Conservation (phyloP, 2,329 filamentous ascomycete genomes). For the Colletotrichum falcatum region DNA sequence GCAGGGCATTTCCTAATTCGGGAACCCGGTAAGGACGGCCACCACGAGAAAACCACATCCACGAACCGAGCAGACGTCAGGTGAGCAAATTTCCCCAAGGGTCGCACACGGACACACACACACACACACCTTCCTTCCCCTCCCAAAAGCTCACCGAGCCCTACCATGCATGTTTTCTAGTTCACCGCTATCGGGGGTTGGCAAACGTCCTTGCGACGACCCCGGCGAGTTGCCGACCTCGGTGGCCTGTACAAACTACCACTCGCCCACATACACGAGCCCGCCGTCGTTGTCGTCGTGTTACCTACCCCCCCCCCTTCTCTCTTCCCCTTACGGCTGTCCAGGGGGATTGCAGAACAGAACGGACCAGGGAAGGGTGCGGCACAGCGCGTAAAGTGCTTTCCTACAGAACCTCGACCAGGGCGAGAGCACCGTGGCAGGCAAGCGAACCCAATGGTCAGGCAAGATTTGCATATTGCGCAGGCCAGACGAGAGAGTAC, state of each 20-base stretch:
- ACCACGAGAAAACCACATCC: background rate
- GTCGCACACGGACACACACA: background rate
- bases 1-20: conserved; percentile 17
- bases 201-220: background rate
- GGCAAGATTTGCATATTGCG: background rate
- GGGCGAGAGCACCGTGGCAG: no score
- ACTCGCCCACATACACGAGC: background rate
- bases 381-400: background rate
- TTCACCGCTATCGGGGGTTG: conserved; percentile 22
- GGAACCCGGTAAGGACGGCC: conserved; percentile 16
- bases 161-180: background rate
- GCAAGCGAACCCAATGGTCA: background rate
- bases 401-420: background rate
- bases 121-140: background rate
- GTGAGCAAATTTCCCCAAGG: conserved; percentile 3
- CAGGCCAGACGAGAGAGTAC: background rate
- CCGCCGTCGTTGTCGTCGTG: background rate
- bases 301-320: background rate
- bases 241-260: background rate
- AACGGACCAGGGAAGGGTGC: background rate
- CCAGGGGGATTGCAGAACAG: background rate
- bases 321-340: background rate
- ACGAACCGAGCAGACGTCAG: conserved; percentile 9
- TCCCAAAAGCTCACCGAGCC: conserved; percentile 27
- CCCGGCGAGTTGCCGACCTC: background rate